Evolutionary conservation across 352 stramenopile species (phyloP).

Genomic region (Aphanomyces stellatus): DNA sequence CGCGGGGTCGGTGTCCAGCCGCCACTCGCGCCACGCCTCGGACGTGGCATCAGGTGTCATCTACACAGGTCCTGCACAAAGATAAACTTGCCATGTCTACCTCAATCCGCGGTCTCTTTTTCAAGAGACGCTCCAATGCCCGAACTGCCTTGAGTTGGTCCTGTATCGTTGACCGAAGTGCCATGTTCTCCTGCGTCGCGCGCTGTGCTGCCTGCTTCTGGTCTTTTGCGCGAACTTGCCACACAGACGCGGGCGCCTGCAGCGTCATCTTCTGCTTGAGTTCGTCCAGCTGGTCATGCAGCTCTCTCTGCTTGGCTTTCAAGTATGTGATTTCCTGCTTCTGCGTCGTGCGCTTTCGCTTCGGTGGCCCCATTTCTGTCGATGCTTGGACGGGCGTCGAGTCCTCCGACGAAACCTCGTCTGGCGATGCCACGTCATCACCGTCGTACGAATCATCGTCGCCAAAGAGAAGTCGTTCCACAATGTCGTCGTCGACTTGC

Average conservation of each 20-base stretch:
- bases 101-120: neutral
- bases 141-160: neutral
- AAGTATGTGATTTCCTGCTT: slow-evolving; percentile 9
- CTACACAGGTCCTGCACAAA: too few species aligned
- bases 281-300: neutral
- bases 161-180: neutral
- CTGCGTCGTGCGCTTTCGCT: neutral
- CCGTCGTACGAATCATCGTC: neutral
- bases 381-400: neutral
- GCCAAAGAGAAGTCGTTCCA: slow-evolving; percentile 18
- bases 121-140: neutral
- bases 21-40: slow-evolving; percentile 12
- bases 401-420: neutral
- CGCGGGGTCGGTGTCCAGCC: neutral
- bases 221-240: neutral
- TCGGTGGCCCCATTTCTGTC: neutral
- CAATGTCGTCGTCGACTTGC: slow-evolving; percentile 12
- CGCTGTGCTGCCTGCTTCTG: neutral
- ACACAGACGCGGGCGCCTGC: neutral
- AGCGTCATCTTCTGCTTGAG: neutral
- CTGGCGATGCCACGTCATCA: neutral
- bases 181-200: neutral
- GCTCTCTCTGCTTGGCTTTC: neutral
- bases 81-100: neutral
- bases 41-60: neutral